These are phyloP conservation scores for Schoenoplectus tabernaemontani DNA, from an alignment of 202 grass and related monocot species.

Conservation along the genomic window DNA sequence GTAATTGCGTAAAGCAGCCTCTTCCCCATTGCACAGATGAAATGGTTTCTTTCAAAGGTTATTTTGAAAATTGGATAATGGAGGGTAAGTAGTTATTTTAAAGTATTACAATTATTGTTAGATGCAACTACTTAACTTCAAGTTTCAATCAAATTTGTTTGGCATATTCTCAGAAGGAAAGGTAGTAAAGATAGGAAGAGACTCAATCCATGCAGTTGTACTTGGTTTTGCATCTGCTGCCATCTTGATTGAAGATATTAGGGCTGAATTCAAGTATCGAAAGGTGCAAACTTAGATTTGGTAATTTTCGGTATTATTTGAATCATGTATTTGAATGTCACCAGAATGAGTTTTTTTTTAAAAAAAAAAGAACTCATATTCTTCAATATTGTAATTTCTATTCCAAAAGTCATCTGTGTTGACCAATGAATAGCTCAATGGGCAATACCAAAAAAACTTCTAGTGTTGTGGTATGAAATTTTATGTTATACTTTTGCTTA, in stretches of 20 bases:
- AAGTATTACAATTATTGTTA: not conserved
- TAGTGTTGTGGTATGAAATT: not conserved
- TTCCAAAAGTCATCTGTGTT: not conserved
- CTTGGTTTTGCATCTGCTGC: slow-evolving; percentile 75
- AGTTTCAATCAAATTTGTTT: slow-evolving; percentile 26
- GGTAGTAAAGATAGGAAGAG: slow-evolving; percentile 65
- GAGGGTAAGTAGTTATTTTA: not conserved
- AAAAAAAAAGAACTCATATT: not conserved
- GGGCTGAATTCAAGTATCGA: slow-evolving; percentile 56
- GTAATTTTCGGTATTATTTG: not conserved
- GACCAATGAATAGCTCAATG: not conserved
- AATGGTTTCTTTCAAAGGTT: not conserved
- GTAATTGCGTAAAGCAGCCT: not conserved
- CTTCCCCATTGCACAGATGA: not conserved
- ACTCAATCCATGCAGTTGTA: slow-evolving; percentile 79
- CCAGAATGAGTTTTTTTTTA: not conserved
- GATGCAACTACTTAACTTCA: not conserved
- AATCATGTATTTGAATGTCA: slow-evolving; percentile 9
- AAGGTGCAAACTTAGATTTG: slow-evolving; percentile 35
- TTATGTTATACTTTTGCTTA: not conserved
- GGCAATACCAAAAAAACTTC: not conserved
- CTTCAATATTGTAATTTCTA: not conserved
- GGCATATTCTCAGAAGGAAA: slow-evolving; percentile 57
- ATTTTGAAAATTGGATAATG: not conserved
- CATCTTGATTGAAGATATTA: slow-evolving; percentile 65